Conservation (phyloP, 2,329 filamentous ascomycete genomes). For the Fusarium illudens region DNA sequence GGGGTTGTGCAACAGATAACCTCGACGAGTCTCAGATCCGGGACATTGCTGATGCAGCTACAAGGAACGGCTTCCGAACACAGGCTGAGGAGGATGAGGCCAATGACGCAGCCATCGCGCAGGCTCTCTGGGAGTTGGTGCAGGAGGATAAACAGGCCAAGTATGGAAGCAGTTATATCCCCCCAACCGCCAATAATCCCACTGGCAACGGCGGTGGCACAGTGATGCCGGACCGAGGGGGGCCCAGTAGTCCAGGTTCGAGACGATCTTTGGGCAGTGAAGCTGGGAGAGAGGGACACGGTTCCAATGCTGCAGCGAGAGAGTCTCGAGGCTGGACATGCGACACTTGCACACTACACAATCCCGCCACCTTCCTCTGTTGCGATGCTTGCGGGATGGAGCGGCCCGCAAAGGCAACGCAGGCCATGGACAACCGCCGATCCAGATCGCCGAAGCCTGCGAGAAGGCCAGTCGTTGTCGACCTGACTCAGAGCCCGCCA, state of each 20-base stretch:
- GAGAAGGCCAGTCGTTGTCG: conserved; percentile 39
- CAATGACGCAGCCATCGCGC: conserved; percentile 85
- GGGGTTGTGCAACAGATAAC: conserved; percentile 79
- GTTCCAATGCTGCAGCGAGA: not conserved
- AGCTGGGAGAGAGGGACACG: not conserved
- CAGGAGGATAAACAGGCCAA: conserved; percentile 75
- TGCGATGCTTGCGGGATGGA: conserved; percentile 66
- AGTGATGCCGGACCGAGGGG: conserved; percentile 36
- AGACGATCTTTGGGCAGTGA: conserved; percentile 1
- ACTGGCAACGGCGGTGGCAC: conserved; percentile 53
- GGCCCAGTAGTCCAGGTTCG: conserved; percentile 10
- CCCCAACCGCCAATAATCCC: conserved; percentile 60
- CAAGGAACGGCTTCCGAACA: conserved; percentile 79
- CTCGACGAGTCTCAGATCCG: conserved; percentile 72
- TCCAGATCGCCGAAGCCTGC: conserved; percentile 18
- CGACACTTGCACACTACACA: conserved; percentile 64
- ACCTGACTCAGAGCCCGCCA: conserved; percentile 48
- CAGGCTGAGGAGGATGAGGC: conserved; percentile 88
- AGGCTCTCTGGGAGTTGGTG: conserved; percentile 85
- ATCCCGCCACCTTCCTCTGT: conserved; percentile 58
- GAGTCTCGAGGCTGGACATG: conserved; percentile 59
- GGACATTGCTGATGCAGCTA: conserved; percentile 69
- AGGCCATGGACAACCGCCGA: conserved; percentile 26
- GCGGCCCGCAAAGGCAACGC: conserved; percentile 41
- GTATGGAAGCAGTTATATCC: conserved; percentile 64